Evolutionary conservation across 169 alveolate genomes (phyloP).

Genomic region (Plasmodium falciparum): DNA sequence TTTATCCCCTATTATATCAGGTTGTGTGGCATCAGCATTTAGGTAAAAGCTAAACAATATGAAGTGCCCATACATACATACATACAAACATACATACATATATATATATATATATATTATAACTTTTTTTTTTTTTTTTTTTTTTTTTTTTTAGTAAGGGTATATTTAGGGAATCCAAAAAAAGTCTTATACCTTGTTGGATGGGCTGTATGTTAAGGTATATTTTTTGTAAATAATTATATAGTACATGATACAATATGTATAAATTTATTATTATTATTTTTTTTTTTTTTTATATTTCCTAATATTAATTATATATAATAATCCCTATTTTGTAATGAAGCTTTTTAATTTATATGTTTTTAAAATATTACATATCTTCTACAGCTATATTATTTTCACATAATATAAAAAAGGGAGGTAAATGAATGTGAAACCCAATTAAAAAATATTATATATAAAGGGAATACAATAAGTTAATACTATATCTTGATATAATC

Average conservation of each 20-base stretch:
- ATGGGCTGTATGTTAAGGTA: constrained; percentile 67
- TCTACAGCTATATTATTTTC: constrained; percentile 27
- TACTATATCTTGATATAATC: too few species aligned
- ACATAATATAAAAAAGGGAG: constrained; percentile 16
- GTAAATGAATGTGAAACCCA: not conserved
- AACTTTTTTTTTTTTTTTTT: not conserved
- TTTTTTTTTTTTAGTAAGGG: constrained; percentile 5
- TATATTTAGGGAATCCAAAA: constrained; percentile 41
- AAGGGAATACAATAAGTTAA: too few species aligned
- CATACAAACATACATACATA: too few species aligned
- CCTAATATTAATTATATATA: not conserved
- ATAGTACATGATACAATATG: not conserved
- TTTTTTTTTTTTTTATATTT: not conserved
- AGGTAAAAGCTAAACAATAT: constrained; percentile 2
- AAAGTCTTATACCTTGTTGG: constrained; percentile 49
- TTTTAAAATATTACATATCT: not conserved
- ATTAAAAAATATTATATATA: too few species aligned
- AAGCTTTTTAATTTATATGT: not conserved
- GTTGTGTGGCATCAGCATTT: constrained; percentile 38
- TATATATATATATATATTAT: not conserved
- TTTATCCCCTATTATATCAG: constrained; percentile 35
- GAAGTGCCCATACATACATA: too few species aligned
- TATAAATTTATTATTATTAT: not conserved
- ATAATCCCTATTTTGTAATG: not conserved
- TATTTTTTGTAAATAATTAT: not conserved